Conservation (phyloP, 140 eudicot genomes). For the Bidens hawaiensis region DNA sequence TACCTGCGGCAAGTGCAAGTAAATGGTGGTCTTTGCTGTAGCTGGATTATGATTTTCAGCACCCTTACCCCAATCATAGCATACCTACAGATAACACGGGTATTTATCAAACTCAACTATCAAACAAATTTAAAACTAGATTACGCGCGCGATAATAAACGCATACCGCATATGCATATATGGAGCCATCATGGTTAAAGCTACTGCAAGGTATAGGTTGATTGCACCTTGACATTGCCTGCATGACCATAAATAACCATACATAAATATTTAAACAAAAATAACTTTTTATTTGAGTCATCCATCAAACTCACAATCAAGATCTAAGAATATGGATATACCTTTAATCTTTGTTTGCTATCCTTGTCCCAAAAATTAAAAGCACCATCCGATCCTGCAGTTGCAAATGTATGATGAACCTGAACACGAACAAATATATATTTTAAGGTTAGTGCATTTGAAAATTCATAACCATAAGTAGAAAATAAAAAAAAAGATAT, state of each 20-base stretch:
- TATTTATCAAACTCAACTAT: background rate
- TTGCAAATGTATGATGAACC: constrained; percentile 90
- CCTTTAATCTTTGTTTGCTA: constrained; percentile 96
- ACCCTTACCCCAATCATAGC: constrained; percentile 97
- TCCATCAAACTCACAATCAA: no score
- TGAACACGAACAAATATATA: constrained; percentile 23
- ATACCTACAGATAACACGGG: constrained; percentile 49
- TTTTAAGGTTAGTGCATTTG: background rate
- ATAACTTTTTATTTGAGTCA: background rate
- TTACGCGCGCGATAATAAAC: background rate
- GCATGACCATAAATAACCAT: constrained; percentile 15
- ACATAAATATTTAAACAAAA: background rate
- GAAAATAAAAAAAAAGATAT: constrained; percentile 4
- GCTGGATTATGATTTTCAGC: constrained; percentile 96
- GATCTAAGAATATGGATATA: no score
- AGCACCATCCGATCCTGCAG: constrained; percentile 96
- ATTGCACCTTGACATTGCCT: constrained; percentile 90
- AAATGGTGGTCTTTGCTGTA: constrained; percentile 68
- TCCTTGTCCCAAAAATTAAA: constrained; percentile 97
- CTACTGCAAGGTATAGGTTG: constrained; percentile 81
- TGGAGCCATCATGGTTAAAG: constrained; percentile 86
- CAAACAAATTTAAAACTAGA: background rate
- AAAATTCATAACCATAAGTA: constrained; percentile 4
- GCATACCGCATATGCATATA: constrained; percentile 83
- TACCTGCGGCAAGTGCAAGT: constrained; percentile 79